Conservation (phyloP, 345 rosid genomes). For the Excoecaria cochinchinensis region DNA sequence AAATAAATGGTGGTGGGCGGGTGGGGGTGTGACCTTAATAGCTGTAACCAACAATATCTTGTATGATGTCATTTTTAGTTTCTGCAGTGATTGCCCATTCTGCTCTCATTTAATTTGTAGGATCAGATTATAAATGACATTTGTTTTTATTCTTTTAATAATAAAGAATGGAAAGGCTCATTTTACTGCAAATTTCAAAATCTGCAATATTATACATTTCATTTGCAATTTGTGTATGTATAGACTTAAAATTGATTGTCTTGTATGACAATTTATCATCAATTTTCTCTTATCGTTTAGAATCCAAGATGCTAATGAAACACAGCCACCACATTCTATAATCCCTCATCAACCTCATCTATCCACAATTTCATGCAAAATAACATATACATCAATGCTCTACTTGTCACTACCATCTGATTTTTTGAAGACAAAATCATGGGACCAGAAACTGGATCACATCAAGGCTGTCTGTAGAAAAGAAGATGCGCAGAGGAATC, state of each 20-base stretch:
- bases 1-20: too few species aligned
- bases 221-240: too few species aligned
- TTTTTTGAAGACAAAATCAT: background rate
- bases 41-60: slow-evolving; percentile 2
- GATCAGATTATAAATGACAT: background rate
- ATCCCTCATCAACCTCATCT: background rate
- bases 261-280: too few species aligned
- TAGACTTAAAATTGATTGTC: too few species aligned
- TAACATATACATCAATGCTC: background rate
- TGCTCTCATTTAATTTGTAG: background rate
- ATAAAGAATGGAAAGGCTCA: too few species aligned
- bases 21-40: background rate
- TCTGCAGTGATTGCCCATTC: background rate
- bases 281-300: too few species aligned
- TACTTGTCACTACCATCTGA: too few species aligned
- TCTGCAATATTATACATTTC: too few species aligned
- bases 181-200: background rate
- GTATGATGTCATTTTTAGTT: slow-evolving; percentile 2
- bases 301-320: too few species aligned
- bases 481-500: background rate
- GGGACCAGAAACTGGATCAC: background rate
- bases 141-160: too few species aligned
- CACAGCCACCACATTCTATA: too few species aligned
- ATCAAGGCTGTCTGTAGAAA: background rate
- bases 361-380: background rate